A percentile compares a stretch with the other conserved stretches of the same genome.
Evolutionary conservation across 2,329 filamentous ascomycete species (phyloP).

Genomic region (Furcasterigmium sp.): DNA sequence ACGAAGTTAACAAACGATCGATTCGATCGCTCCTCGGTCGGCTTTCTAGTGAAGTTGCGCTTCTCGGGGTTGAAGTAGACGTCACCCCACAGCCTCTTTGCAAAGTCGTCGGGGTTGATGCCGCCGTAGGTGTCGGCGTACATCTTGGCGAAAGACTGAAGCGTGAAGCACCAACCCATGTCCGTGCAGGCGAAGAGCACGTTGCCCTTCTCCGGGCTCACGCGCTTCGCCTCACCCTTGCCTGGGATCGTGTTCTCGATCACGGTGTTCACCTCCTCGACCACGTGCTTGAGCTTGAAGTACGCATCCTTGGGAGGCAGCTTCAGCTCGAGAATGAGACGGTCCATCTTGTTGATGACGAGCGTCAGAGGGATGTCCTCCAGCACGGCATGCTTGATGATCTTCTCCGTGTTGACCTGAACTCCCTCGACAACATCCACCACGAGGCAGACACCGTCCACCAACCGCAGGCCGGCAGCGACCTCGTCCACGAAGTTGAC

Average conservation of each 20-base stretch:
- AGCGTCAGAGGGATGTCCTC: constrained; percentile 85
- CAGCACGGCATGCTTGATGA: constrained; percentile 91
- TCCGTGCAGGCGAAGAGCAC: constrained; percentile 92
- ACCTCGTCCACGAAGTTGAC: constrained; percentile 99
- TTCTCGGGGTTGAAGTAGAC: constrained; percentile 92
- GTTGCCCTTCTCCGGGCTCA: constrained; percentile 96
- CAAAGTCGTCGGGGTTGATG: constrained; percentile 78
- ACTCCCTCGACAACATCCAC: constrained; percentile 98
- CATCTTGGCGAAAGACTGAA: constrained; percentile 93
- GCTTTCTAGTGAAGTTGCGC: constrained; percentile 86
- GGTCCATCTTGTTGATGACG: constrained; percentile 96
- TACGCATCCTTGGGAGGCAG: constrained; percentile 93
- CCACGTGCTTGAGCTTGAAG: constrained; percentile 98
- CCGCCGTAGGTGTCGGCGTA: constrained; percentile 84
- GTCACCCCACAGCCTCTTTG: constrained; percentile 86
- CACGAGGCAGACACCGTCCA: constrained; percentile 86
- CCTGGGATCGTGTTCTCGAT: constrained; percentile 86
- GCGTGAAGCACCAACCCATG: constrained; percentile 95
- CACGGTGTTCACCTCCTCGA: constrained; percentile 94
- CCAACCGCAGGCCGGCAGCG: constrained; percentile 77
- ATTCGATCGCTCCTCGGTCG: constrained; percentile 72
- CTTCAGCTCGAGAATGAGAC: constrained; percentile 88
- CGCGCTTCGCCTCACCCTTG: constrained; percentile 68
- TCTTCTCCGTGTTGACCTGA: constrained; percentile 95
- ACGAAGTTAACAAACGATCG: constrained; percentile 92